Evolutionary conservation across 306 rosid species (phyloP).

Genomic region (Hylodesmum podocarpum): DNA sequence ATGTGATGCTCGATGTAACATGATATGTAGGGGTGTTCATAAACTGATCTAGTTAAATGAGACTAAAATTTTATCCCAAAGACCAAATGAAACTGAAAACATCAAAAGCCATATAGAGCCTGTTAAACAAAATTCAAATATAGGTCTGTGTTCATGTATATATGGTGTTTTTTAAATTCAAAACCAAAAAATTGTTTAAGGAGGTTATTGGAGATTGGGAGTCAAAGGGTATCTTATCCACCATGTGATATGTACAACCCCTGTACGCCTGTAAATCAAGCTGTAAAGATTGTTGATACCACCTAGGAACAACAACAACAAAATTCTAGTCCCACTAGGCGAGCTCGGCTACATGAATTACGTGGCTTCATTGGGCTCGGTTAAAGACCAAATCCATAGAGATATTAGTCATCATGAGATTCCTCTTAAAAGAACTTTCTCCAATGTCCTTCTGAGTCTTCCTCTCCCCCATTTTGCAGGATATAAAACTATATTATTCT

Average conservation of each 20-base stretch:
- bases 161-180: neutral
- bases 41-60: too few species aligned
- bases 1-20: neutral
- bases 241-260: conserved; percentile 4
- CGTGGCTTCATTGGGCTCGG: neutral
- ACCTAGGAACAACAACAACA: neutral
- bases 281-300: neutral
- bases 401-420: neutral
- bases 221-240: neutral
- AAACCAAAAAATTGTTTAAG: neutral
- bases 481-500: too few species aligned
- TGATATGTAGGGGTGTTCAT: too few species aligned
- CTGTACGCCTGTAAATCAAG: neutral
- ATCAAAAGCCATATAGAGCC: conserved; percentile 19
- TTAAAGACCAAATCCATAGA: neutral
- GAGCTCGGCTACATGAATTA: neutral
- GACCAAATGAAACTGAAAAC: too few species aligned
- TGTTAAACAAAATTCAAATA: neutral
- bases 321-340: neutral
- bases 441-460: neutral
- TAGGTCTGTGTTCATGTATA: neutral
- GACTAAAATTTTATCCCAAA: too few species aligned
- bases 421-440: neutral
- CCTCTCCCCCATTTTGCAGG: too few species aligned
- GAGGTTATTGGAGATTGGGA: conserved; percentile 18